Conservation (phyloP, 2,329 filamentous ascomycete genomes). For the Camillea tinctor region DNA sequence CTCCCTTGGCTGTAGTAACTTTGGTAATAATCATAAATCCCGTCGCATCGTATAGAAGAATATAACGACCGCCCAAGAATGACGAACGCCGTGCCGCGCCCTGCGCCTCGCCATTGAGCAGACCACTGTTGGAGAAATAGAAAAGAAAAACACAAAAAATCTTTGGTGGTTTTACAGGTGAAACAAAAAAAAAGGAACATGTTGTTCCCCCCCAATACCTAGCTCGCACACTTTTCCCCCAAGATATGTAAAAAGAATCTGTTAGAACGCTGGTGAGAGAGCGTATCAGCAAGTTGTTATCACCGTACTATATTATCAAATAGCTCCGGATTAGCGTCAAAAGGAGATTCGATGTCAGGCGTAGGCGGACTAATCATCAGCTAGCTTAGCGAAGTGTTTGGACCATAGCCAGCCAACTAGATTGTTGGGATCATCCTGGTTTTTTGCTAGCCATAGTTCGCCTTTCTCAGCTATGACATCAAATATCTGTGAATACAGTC, state of each 20-base stretch:
- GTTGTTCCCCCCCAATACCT: not conserved
- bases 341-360: not conserved
- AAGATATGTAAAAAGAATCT: not conserved
- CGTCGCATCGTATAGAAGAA: constrained; percentile 33
- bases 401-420: constrained; percentile 98
- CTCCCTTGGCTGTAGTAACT: constrained; percentile 14
- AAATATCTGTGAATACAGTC: constrained; percentile 58
- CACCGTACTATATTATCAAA: not conserved
- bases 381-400: constrained; percentile 83
- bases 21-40: constrained; percentile 29
- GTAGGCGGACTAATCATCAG: constrained; percentile 39
- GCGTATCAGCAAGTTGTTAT: not conserved
- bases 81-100: constrained; percentile 28
- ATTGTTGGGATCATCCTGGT: constrained; percentile 82
- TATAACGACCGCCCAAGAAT: constrained; percentile 18
- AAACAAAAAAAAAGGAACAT: constrained; percentile 12
- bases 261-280: not conserved
- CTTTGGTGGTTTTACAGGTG: constrained; percentile 20
- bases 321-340: not conserved
- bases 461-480: constrained; percentile 95
- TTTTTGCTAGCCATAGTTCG: constrained; percentile 95
- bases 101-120: constrained; percentile 22
- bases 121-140: constrained; percentile 12
- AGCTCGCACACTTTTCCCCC: constrained; percentile 1
- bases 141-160: constrained; percentile 6